A percentile compares a stretch with the other conserved stretches of the same genome.
Evolutionary conservation across 805 yeast genomes (phyloP).

Genomic region (Phaffomyces thermotolerans): DNA sequence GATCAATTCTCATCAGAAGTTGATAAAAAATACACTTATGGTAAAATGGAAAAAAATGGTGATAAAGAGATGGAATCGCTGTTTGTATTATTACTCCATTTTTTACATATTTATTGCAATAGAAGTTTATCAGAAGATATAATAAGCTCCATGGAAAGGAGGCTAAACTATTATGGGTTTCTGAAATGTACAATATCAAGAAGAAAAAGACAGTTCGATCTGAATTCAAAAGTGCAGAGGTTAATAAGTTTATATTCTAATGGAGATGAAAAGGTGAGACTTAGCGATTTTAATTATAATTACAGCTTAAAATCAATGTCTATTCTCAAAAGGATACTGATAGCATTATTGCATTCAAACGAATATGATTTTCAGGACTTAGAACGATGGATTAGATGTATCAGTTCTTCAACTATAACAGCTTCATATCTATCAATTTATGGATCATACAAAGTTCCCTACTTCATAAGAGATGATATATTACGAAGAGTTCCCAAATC

Average conservation of each 20-base stretch:
- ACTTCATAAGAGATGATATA: conserved; percentile 33
- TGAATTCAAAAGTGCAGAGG: neutral
- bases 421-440: conserved; percentile 29
- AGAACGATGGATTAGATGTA: conserved; percentile 18
- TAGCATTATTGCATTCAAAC: neutral
- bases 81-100: conserved; percentile 13
- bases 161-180: no score
- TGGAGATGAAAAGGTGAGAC: neutral
- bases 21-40: no score
- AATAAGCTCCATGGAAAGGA: no score
- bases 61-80: conserved; percentile 7
- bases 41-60: neutral
- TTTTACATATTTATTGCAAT: conserved; percentile 9
- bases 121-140: no score
- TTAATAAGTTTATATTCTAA: conserved; percentile 1
- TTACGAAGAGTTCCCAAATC: conserved; percentile 27
- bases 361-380: conserved; percentile 8
- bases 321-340: no score
- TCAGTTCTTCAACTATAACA: conserved; percentile 26
- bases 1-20: neutral
- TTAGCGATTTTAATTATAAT: no score
- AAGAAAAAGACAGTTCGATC: no score
- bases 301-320: neutral
- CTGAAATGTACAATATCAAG: no score
- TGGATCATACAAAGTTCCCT: conserved; percentile 28